Base-by-base conservation (phyloP, 345 rosid species). In the Citrus glauca region DNA sequence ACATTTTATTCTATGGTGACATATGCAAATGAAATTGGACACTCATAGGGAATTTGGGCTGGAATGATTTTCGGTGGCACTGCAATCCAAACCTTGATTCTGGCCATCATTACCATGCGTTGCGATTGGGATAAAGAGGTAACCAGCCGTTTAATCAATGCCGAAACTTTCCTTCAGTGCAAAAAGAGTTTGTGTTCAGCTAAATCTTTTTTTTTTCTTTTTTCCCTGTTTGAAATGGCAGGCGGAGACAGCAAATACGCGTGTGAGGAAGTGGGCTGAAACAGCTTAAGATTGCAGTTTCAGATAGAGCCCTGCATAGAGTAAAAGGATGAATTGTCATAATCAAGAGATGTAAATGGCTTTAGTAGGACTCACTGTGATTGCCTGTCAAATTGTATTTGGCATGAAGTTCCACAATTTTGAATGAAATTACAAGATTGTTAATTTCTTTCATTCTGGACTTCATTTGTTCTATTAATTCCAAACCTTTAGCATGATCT, bases 11-110 rank as follows among this genome's bases (percentile, higher is more conserved):
- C 73, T 63, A 13, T 3, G 50, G 50, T 81, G 0, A 69, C 37
- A 55, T 35, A 5, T 38, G 28, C 32, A 32, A 33, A 57, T 60
- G 28, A 40, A 19, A 59, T 40, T 53, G 30, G 45, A 71, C 9
- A 6, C 24, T 2, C 9, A 7, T 25, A 93, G 98, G 97, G 98
- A 42, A 89, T 93, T n/a, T 93, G 98, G 98, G 94, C 87, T 56
- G 98, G 98, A 70, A 93, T 90, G 98, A 93, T 93, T 3, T 91
- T 91, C 32, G 97, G 93, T n/a, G 97, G 98, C 64, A 91, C 98
- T 0, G 92, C 93, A 25, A 50, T 89, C 66, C 98, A 93, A 57
- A 93, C 97, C 4, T 9, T 86, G 73, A 84, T 91, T 32, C 75
- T 93, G 63, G 74, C 75, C 38, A 71, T 85, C 65, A 89, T 93